Base-by-base conservation (phyloP, 257 asterid genomes). In the Primulina tabacum region DNA sequence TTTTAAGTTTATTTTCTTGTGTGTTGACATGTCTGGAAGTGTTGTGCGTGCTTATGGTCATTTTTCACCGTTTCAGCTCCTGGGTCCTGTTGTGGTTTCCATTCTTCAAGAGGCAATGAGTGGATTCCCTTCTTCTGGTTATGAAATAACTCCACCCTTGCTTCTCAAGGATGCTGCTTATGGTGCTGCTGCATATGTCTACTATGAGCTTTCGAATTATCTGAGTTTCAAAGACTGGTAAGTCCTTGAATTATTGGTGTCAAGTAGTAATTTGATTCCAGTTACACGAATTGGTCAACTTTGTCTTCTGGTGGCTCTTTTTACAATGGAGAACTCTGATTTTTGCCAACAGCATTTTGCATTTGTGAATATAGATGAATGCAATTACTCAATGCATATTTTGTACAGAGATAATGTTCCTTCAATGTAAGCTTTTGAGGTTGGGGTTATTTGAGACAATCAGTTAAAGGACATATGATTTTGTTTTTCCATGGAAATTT, bases 91-190 rank as follows among this genome's bases (percentile, higher is more conserved):
- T 73, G 96, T 94, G 65, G 97, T 94, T 79, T 88, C 99, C 66
- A 94, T 91, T 78, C 96, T 94, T 76, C 95, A 91, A 75, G 99
- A 94, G 83, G 97, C 99, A 72, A 94, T 94, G 97, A 80, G 67
- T 81, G 87, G 83, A 18, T 91, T 96, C 69, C 97, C 97, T 83
- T 77, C 91, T 77, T 86, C 97, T 69, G 87, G 85, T 64, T 78
- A 73, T 80, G 99, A 94, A 75, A 87, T 94, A 55, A 87, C 90
- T 72, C 85, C 92, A 9, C 90, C 84, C 24, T 75, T 91, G 82
- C 97, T 94, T 78, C 90, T 94, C 66, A 94, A 94, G 84, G 99
- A 94, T 52, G 99, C 97, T 80, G 99, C 97, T 68, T 94, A 94
- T 83, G 89, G 95, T 73, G 99, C 99, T 72, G 97, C 99, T 52